Evolutionary conservation across 2,329 filamentous ascomycete genomes (phyloP).

Genomic region (Dothiorella sarmentorum): DNA sequence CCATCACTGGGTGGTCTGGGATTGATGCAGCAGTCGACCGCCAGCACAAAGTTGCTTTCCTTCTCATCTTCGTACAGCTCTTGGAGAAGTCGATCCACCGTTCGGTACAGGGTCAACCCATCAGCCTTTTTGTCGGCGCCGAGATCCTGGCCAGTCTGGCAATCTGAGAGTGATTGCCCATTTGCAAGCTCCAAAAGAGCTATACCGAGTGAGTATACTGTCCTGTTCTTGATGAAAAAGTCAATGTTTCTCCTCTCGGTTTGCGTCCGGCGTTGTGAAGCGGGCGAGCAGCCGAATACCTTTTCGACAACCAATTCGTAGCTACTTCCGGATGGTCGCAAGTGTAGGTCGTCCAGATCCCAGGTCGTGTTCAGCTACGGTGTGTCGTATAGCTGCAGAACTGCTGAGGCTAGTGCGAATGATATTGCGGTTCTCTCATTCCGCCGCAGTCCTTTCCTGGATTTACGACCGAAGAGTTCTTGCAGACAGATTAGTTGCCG

Average conservation of each 20-base stretch:
- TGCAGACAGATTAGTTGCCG: neutral
- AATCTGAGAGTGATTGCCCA: neutral
- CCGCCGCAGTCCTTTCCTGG: neutral
- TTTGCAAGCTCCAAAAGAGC: constrained; percentile 21
- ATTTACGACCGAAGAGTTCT: neutral
- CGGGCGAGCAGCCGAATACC: neutral
- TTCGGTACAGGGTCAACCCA: constrained; percentile 11
- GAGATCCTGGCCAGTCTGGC: constrained; percentile 18
- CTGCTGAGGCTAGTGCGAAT: constrained; percentile 19
- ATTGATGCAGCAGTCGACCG: constrained; percentile 17
- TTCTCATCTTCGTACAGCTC: constrained; percentile 9
- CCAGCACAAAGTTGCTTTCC: constrained; percentile 18
- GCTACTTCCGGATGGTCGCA: neutral
- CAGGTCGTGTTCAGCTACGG: constrained; percentile 19
- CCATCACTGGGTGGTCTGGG: neutral
- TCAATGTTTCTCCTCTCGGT: neutral
- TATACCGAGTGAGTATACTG: constrained; percentile 21
- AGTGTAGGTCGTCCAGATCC: neutral
- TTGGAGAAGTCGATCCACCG: constrained; percentile 7
- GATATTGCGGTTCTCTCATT: constrained; percentile 11
- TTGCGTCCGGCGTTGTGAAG: neutral
- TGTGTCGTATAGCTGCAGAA: constrained; percentile 21
- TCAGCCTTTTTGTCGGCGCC: neutral
- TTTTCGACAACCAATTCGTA: neutral
- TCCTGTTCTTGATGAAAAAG: constrained; percentile 18